Base-by-base conservation (phyloP, 768 basidiomycete genomes). In the Dacryopinax primogenitus region DNA sequence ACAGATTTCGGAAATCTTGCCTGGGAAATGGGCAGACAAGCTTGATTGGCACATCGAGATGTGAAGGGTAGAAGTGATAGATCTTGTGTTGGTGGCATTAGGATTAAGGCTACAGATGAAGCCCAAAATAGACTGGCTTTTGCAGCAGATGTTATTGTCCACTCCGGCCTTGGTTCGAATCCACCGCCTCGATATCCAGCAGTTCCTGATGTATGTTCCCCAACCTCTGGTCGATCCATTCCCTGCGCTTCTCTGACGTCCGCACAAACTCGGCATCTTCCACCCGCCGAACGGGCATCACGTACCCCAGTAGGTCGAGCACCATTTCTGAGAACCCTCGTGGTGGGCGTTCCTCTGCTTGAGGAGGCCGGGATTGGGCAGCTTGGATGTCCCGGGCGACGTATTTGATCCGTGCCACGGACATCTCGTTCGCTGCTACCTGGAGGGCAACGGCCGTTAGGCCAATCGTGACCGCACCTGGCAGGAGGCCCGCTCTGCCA, bases 1-100 rank as follows among this genome's bases (percentile, higher is more conserved):
- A 69, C 89, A 98, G 72, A 93, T 99, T 65, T 92, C 88, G n/a
- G 78, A 94, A 71, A 78, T 97, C 39, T 79, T 99, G 64, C 95
- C 95, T 12, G 82, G 82, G 65, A 90, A 95, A 76, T 97, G 94
- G 95, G 92, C 89, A 12, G 87, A 96, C 71, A 85, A 77, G 69
- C 81, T 98, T 35, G 89, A 94, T 79, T 98, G 95, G 95, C 91
- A 94, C 70, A 78, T 94, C 23, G 39, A 28, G 30, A 63, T 41
- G 35, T 63, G 61, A 62, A 39, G 34, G 23, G 12, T 35, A 4
- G 18, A 26, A 36, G 12, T 63, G 26, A 21, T 37, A 37, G 36
- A 37, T 37, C 36, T 37, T 37, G 36, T 9, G 36, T 9, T 18
- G 23, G 23, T 15, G 45, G 45, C 13, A 13, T 58, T 13, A 32